phyloP scores from a whole-genome alignment of 192 early-diverging fungal species.

The Funneliformis geosporum region DNA sequence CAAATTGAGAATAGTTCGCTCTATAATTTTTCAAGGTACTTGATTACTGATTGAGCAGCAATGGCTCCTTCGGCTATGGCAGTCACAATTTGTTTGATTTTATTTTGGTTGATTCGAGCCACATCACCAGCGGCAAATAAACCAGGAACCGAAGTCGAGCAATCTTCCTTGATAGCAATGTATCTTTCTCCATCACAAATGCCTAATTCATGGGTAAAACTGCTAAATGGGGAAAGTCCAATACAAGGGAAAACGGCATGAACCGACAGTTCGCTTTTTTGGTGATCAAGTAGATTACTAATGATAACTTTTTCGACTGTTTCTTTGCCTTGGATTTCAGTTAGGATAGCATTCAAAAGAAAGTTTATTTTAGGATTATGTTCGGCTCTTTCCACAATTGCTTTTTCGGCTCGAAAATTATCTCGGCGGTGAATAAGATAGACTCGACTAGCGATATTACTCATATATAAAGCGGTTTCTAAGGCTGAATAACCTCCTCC shows the following conservation, averaged over 20 bases:
- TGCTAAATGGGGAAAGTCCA: conserved; percentile 10
- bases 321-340: conserved; percentile 6
- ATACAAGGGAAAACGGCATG: conserved; percentile 17
- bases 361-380: conserved; percentile 15
- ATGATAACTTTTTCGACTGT: conserved; percentile 20
- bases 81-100: conserved; percentile 23
- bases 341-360: background rate
- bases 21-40: too few relatives aligned
- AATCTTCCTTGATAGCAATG: conserved; percentile 15
- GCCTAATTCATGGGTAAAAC: conserved; percentile 11
- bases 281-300: background rate
- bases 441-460: conserved; percentile 2
- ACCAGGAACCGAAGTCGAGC: conserved; percentile 3
- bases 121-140: conserved; percentile 27
- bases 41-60: conserved; percentile 16
- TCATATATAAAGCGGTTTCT: conserved; percentile 7
- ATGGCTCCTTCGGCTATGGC: conserved; percentile 21
- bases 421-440: conserved; percentile 13
- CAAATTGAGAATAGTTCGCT: too few relatives aligned
- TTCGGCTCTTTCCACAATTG: background rate
- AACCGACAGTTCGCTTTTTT: conserved; percentile 3
- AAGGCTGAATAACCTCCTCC: conserved; percentile 19
- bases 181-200: conserved; percentile 15
- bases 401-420: conserved; percentile 12
- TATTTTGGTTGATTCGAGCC: background rate